Percentiles rank a stretch among this genome's conserved stretches.
These are phyloP conservation scores for Alternaria brassicicola DNA, from an alignment of 2,329 filamentous ascomycete genomes.

Conservation along the genomic window DNA sequence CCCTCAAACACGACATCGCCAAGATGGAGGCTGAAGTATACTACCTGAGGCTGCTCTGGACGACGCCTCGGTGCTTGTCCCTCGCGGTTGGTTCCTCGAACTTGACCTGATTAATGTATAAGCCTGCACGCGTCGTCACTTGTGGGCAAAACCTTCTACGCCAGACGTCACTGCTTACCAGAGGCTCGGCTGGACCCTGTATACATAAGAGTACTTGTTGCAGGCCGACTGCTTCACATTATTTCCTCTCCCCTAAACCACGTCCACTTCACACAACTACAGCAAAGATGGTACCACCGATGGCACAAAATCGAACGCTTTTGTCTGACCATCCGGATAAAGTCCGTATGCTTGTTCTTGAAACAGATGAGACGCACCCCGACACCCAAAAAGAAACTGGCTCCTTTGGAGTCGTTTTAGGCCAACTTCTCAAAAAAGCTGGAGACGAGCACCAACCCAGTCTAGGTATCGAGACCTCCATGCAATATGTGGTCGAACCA, in stretches of 20 bases:
- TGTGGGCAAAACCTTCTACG: slow-evolving; percentile 7
- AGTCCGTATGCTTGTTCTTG: slow-evolving; percentile 60
- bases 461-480: slow-evolving; percentile 61
- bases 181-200: neutral
- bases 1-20: slow-evolving; percentile 12
- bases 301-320: slow-evolving; percentile 26
- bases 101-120: slow-evolving; percentile 19
- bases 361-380: slow-evolving; percentile 63
- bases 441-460: slow-evolving; percentile 61
- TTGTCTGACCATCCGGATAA: slow-evolving; percentile 37
- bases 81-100: neutral
- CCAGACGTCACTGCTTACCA: slow-evolving; percentile 5
- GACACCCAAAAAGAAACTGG: slow-evolving; percentile 58
- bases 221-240: neutral
- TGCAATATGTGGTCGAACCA: slow-evolving; percentile 59
- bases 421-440: slow-evolving; percentile 58
- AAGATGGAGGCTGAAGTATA: slow-evolving; percentile 18
- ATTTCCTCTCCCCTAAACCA: neutral
- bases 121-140: slow-evolving; percentile 18
- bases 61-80: slow-evolving; percentile 3
- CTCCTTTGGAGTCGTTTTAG: slow-evolving; percentile 61
- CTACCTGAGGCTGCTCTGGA: slow-evolving; percentile 20
- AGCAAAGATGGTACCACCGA: slow-evolving; percentile 31
- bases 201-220: neutral
- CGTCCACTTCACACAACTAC: neutral